Evolutionary conservation across 371 early-diverging fungal genomes (phyloP), one percentile per base, ranked within the genome.

Genomic region (Apophysomyces sp.): DNA sequence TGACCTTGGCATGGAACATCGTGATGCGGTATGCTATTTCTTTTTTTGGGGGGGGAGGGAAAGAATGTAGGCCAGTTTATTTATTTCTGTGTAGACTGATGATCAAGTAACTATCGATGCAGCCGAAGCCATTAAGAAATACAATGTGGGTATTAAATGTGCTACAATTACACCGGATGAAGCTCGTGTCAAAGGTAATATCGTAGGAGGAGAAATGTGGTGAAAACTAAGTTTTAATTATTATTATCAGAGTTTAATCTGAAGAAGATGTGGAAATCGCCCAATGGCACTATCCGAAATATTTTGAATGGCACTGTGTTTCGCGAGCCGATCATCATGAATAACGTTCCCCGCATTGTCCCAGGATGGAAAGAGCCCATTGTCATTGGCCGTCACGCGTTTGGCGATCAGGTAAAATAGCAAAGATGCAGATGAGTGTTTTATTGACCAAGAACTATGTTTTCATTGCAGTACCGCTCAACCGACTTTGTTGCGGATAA

Each of bases 151-250:
- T 69, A 96, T 96, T 81, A 96, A 96, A 84, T 96, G 96, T 73
- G 96, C 96, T 40, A 96, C 96, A 29, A 96, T 96, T 70, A 96
- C 96, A 21, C 96, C 96, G 27, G 96, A 96, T 71, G 91, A 91
- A 64, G 91, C 86, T 28, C 92, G 96, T 67, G 96, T 96, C 54
- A 76, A 93, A 69, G 87, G 86, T 82, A 34, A 34, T 34, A n/a
- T n/a, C n/a, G n/a, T n/a, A 62, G 58, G 52, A 24, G 49, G n/a
- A 15, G 21, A 41, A 13, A 7, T 40, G 28, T 34, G 16, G n/a
- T 57, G 2, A 27, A 34, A 34, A 34, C 3, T 34, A 34, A 34
- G 34, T 3, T 8, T 13, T 29, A 24, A 41, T 8, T 1, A 8
- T 7, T 37, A 51, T 16, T 24, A 58, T 55, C 34, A 77, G 96